Base-by-base conservation (phyloP, 306 rosid genomes). In the Begonia masoniana region DNA sequence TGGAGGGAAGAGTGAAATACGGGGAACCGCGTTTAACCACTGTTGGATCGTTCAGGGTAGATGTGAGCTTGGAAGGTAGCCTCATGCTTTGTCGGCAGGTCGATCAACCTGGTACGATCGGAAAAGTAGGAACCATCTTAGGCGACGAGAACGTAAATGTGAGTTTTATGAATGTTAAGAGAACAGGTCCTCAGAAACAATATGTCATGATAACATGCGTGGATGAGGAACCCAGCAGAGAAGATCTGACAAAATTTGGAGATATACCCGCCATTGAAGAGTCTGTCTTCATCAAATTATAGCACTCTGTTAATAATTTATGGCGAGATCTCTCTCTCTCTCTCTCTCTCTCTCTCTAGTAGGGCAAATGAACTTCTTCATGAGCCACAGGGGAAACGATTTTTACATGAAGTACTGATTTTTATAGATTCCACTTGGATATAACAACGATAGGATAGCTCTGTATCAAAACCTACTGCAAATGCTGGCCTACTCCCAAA, bases 151-250 rank as follows among this genome's bases (percentile, higher is more conserved):
- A 83, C 64, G 94, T 87, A 66, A 83, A 87, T 31, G 96, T 87
- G 21, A 83, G 94, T 62, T 87, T 87, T 79, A 87, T 87, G 96
- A 87, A 94, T 16, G 94, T 83, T 0, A 91, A 91, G 76, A 83
- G 96, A 64, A 81, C 69, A 41, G 94, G 94, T 50, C 94, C 91
- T 11, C 72, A 87, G 24, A 87, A 83, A 79, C 96, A 81, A 51
- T 94, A 94, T 68, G 82, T 83, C 26, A 87, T 87, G 96, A 94
- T 94, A 41, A 87, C 83, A 39, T 94, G 96, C 15, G 96, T 87
- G 43, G 96, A 87, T 52, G 96, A 87, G 0, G 76, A 60, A 71
- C 96, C 96, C 16, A 56, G 71, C 59, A 76, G 81, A 58, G 66
- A 78, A 62, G 16, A 76, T 45, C 61, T 87, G 80, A 81, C 74